Evolutionary conservation across 2,329 filamentous ascomycete genomes (phyloP).

Genomic region (Graphilbum sp.): DNA sequence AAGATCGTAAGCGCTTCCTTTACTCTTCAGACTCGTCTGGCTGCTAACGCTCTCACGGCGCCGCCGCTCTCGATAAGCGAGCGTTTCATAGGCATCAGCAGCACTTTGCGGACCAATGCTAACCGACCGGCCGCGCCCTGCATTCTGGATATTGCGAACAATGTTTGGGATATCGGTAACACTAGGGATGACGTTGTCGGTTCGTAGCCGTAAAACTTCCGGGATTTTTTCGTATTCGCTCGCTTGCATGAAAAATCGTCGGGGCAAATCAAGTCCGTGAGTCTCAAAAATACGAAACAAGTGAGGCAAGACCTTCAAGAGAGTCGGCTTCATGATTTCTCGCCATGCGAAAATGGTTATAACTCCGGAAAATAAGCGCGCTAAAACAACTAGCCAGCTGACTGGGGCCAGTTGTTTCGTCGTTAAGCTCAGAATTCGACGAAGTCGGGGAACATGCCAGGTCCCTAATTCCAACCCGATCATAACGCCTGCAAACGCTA

Average conservation of each 20-base stretch:
- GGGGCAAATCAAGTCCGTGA: slow-evolving; percentile 61
- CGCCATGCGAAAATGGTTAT: slow-evolving; percentile 78
- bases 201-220: slow-evolving; percentile 44
- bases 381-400: slow-evolving; percentile 44
- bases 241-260: slow-evolving; percentile 80
- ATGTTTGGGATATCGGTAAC: slow-evolving; percentile 77
- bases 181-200: slow-evolving; percentile 77
- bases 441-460: slow-evolving; percentile 60
- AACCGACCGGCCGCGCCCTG: slow-evolving; percentile 55
- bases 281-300: slow-evolving; percentile 76
- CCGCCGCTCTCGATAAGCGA: slow-evolving; percentile 67
- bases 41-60: slow-evolving; percentile 37
- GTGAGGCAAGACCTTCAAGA: slow-evolving; percentile 66
- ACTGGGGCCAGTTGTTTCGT: slow-evolving; percentile 51
- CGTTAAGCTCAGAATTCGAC: slow-evolving; percentile 25
- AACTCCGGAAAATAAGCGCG: slow-evolving; percentile 65
- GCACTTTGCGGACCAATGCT: slow-evolving; percentile 90
- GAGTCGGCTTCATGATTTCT: slow-evolving; percentile 68
- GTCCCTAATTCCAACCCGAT: slow-evolving; percentile 70
- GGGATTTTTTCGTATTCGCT: slow-evolving; percentile 83
- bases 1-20: slow-evolving; percentile 26
- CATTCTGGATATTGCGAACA: slow-evolving; percentile 60
- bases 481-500: slow-evolving; percentile 80
- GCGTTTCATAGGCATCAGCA: slow-evolving; percentile 87
- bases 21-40: slow-evolving; percentile 29